Conservation (phyloP, 2,329 filamentous ascomycete genomes). For the Xylariaceae sp. region DNA sequence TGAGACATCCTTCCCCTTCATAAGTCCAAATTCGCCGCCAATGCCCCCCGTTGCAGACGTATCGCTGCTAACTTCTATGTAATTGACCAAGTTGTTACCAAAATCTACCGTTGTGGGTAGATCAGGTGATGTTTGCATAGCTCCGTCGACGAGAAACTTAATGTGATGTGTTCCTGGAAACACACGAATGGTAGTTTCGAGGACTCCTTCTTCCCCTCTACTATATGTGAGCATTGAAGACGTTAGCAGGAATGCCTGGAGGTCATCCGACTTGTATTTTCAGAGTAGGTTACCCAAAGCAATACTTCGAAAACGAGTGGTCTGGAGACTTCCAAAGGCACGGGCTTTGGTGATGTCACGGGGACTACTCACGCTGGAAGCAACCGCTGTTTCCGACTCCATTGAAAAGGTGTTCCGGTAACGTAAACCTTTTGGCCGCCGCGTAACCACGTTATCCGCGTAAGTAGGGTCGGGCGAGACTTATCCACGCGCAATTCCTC, state of each 20-base stretch:
- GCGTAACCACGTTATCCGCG: conserved; percentile 76
- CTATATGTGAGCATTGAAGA: conserved; percentile 31
- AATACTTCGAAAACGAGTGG: not conserved
- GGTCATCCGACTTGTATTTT: not conserved
- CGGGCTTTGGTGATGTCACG: conserved; percentile 7
- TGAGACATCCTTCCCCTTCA: conserved; percentile 27
- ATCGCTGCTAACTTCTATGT: conserved; percentile 79
- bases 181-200: conserved; percentile 74
- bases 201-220: conserved; percentile 54
- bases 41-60: conserved; percentile 26
- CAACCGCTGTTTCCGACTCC: conserved; percentile 89
- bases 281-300: not conserved
- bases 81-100: conserved; percentile 96
- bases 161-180: conserved; percentile 93
- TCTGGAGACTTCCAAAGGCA: conserved; percentile 19
- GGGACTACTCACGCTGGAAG: conserved; percentile 67
- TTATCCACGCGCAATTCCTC: conserved; percentile 73
- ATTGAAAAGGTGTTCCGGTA: conserved; percentile 94
- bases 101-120: conserved; percentile 95
- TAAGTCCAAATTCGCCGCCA: conserved; percentile 28
- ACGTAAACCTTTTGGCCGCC: conserved; percentile 89
- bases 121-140: conserved; percentile 82
- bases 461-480: conserved; percentile 73
- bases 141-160: conserved; percentile 89
- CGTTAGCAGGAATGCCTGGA: conserved; percentile 12